Evolutionary conservation across 257 asterid species (phyloP).

Genomic region (Plantago elongata): DNA sequence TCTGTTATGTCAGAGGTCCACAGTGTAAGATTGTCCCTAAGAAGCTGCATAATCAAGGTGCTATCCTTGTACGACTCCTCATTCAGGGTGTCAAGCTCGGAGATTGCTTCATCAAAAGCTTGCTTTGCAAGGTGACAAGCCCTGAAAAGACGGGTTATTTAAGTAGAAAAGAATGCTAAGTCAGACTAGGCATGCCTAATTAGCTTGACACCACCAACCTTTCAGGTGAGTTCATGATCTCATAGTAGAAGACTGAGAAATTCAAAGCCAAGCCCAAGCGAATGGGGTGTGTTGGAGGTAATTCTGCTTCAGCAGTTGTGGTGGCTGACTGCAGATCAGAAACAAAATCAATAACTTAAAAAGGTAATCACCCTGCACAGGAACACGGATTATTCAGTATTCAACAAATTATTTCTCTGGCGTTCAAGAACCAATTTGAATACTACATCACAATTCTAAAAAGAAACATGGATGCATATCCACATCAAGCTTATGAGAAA

Average conservation of each 20-base stretch:
- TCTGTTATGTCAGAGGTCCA: conserved; percentile 92
- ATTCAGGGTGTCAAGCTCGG: conserved; percentile 73
- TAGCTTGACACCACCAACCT: conserved; percentile 43
- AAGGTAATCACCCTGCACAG: conserved; percentile 13
- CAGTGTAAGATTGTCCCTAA: conserved; percentile 82
- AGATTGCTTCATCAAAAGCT: conserved; percentile 95
- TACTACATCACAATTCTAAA: neutral
- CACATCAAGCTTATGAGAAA: neutral
- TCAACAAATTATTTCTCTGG: conserved; percentile 1
- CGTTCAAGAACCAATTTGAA: conserved; percentile 1
- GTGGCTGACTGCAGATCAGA: conserved; percentile 55
- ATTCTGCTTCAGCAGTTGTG: conserved; percentile 64
- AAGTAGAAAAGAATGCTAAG: conserved; percentile 11
- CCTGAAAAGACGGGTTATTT: conserved; percentile 33
- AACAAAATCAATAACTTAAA: conserved; percentile 16
- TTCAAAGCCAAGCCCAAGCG: conserved; percentile 91
- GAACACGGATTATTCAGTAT: neutral
- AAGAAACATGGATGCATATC: neutral
- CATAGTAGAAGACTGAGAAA: conserved; percentile 87
- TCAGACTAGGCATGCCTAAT: conserved; percentile 10
- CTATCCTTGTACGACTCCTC: conserved; percentile 95
- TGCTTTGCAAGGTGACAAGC: conserved; percentile 95
- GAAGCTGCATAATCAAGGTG: conserved; percentile 89
- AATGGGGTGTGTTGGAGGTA: conserved; percentile 89
- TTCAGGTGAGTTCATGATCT: conserved; percentile 82